Base-by-base conservation (phyloP, 2,329 filamentous ascomycete genomes). In the Epichloe baconii region DNA sequence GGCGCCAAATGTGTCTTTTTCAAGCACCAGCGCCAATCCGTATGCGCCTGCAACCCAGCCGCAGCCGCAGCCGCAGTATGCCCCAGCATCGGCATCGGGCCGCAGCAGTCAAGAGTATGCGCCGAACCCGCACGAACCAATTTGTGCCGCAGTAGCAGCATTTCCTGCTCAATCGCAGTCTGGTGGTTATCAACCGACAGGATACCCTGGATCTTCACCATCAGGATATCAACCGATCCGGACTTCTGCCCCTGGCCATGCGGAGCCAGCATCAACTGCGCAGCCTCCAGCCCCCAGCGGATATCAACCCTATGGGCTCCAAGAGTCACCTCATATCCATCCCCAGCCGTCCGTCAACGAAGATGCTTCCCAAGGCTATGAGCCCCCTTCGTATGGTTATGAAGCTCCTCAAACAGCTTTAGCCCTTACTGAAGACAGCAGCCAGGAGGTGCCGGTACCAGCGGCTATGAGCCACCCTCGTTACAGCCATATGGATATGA, bases 401-500 rank as follows among this genome's bases (percentile, higher is more conserved):
- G 73, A 76, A 54, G 70, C 78, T 14, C 71, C 72, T 1, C 64
- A 71, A 1, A 62, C 68, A 52, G 40, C 57, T 51, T 59, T 51
- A 53, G 60, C 48, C 3, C 47, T 51, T 17, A 53, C 57, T 11
- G 50, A 55, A 31, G 52, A 54, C 23, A 51, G 35, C 4, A 57
- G 55, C 2, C 40, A 54, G 36, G 50, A 10, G 67, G 68, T 21
- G 63, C 56, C 43, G 60, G 52, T 57, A 67, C 62, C 54, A 68
- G 68, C 37, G 71, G 74, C 15, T 86, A 83, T 57, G 79, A 83
- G 54, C 74, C 82, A 4, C 78, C 80, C 5, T 77, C 77, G 0
- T 84, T 77, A 59, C 76, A 83, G 59, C 75, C 80, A 10, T 77
- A 77, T 47, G 64, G 72, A 43, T 80, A 79, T 57, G 76, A 80